A percentile compares a stretch with the other conserved stretches of the same genome.
Evolutionary conservation across 495 filamentous ascomycete species (phyloP).

Genomic region (Aspergillus sparsus): DNA sequence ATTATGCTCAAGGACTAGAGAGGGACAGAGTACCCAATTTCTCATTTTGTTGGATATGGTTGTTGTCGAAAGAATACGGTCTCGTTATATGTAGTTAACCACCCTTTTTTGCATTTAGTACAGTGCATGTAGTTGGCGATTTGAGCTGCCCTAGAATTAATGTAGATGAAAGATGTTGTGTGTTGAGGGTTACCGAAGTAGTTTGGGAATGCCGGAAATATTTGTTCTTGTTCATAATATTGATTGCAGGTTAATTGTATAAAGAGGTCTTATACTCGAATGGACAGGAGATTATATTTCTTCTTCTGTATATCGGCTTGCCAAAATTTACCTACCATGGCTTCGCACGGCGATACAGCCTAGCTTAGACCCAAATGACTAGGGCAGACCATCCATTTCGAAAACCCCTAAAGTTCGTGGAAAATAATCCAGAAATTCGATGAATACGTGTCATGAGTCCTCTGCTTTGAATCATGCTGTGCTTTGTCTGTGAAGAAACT

Average conservation of each 20-base stretch:
- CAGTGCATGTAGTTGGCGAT: no score
- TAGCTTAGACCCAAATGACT: slow-evolving; percentile 14
- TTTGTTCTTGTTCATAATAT: neutral
- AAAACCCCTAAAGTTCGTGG: slow-evolving; percentile 10
- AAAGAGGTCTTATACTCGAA: neutral
- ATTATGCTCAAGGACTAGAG: no score
- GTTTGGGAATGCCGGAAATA: neutral
- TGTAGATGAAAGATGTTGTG: no score
- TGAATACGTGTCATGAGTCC: slow-evolving; percentile 6
- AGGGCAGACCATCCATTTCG: slow-evolving; percentile 14
- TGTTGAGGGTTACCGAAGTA: no score
- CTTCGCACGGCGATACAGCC: neutral
- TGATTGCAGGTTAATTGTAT: slow-evolving; percentile 3
- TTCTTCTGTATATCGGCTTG: slow-evolving; percentile 1
- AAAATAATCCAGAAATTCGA: slow-evolving; percentile 15
- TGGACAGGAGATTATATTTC: neutral
- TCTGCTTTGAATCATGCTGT: slow-evolving; percentile 12
- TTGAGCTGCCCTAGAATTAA: no score
- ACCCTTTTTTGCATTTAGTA: no score
- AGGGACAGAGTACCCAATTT: no score
- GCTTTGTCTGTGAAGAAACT: slow-evolving; percentile 14
- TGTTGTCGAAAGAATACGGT: no score
- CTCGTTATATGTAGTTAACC: no score
- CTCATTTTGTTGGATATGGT: no score
- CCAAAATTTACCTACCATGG: slow-evolving; percentile 3